Evolutionary conservation across 805 yeast species (phyloP).

Genomic region (Spathaspora girioi): DNA sequence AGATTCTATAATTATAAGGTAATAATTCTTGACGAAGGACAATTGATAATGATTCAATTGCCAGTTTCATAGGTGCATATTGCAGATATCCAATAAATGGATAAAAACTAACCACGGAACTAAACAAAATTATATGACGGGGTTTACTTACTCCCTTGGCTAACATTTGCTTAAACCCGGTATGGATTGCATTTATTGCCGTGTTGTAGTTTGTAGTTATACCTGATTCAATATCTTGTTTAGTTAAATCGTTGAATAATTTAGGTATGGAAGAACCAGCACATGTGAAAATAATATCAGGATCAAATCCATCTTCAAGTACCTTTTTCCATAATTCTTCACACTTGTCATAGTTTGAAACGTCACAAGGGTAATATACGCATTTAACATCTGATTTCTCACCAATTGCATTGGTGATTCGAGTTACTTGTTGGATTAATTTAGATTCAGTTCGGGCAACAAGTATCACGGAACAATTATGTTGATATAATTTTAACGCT

Average conservation of each 20-base stretch:
- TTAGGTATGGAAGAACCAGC: slow-evolving; percentile 87
- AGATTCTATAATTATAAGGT: slow-evolving; percentile 64
- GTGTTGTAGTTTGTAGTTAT: slow-evolving; percentile 70
- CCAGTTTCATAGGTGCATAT: slow-evolving; percentile 87
- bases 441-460: slow-evolving; percentile 74
- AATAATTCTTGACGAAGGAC: slow-evolving; percentile 77
- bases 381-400: slow-evolving; percentile 9
- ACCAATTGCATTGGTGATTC: slow-evolving; percentile 31
- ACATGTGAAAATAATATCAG: slow-evolving; percentile 78
- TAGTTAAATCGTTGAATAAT: slow-evolving; percentile 63
- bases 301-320: slow-evolving; percentile 31
- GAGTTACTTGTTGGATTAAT: slow-evolving; percentile 45
- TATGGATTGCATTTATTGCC: slow-evolving; percentile 68
- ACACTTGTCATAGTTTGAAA: slow-evolving; percentile 52
- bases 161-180: slow-evolving; percentile 43
- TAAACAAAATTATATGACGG: slow-evolving; percentile 53
- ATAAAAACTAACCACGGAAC: slow-evolving; percentile 78
- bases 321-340: slow-evolving; percentile 39
- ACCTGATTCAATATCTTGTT: slow-evolving; percentile 57
- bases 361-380: slow-evolving; percentile 57
- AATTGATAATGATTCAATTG: slow-evolving; percentile 71
- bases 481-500: slow-evolving; percentile 52
- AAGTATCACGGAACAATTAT: slow-evolving; percentile 63
- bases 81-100: slow-evolving; percentile 90
- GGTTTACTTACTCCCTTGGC: slow-evolving; percentile 29